A percentile compares a stretch with the other conserved stretches of the same genome.
Conservation (phyloP, 805 yeast genomes). For the Scheffersomyces amazonensis region DNA sequence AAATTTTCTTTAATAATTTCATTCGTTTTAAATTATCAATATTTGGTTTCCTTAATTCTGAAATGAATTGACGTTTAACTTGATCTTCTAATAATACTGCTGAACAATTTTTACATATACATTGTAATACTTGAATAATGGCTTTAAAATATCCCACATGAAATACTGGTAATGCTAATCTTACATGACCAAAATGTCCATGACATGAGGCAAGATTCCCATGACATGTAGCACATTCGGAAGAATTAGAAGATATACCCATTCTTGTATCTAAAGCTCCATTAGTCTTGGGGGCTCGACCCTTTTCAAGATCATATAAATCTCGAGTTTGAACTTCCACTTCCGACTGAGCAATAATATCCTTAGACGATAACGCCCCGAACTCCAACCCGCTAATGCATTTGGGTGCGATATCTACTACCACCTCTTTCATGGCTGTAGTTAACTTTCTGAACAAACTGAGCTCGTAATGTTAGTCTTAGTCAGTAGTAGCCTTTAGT, state of each 20-base stretch:
- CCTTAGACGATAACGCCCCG: slow-evolving; percentile 88
- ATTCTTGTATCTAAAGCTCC: slow-evolving; percentile 91
- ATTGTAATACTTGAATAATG: slow-evolving; percentile 81
- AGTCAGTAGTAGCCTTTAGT: too few species aligned
- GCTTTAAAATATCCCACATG: slow-evolving; percentile 97
- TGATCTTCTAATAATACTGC: slow-evolving; percentile 70
- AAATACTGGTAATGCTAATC: slow-evolving; percentile 91
- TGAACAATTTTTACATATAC: slow-evolving; percentile 89
- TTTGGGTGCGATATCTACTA: slow-evolving; percentile 83
- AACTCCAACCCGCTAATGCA: slow-evolving; percentile 87
- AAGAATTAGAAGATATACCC: slow-evolving; percentile 90
- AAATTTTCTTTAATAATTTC: slow-evolving; percentile 76
- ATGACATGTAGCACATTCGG: slow-evolving; percentile 87
- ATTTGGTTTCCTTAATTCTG: slow-evolving; percentile 83
- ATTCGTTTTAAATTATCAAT: slow-evolving; percentile 89
- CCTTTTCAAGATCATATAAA: slow-evolving; percentile 85
- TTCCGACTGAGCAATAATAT: slow-evolving; percentile 89
- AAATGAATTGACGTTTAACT: slow-evolving; percentile 62
- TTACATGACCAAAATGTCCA: slow-evolving; percentile 97
- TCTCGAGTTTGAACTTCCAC: slow-evolving; percentile 92
- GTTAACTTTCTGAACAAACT: too few species aligned
- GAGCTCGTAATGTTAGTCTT: too few species aligned
- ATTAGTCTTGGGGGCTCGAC: slow-evolving; percentile 72
- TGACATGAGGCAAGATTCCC: slow-evolving; percentile 93
- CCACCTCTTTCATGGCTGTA: slow-evolving; percentile 46